Evolutionary conservation across 2,329 filamentous ascomycete species (phyloP).

Genomic region (Juglanconis juglandina): DNA sequence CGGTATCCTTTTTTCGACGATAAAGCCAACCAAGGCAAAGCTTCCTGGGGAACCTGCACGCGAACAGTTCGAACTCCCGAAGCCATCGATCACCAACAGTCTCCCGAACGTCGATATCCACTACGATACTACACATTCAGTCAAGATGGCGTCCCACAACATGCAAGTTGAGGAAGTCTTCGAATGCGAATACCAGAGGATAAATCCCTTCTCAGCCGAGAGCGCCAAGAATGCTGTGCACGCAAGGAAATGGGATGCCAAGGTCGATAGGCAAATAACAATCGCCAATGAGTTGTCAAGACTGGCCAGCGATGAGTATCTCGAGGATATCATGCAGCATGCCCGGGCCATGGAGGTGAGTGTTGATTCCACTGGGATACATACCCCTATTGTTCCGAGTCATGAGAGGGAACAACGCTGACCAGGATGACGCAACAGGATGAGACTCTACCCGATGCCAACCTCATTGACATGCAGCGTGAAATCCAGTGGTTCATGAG

Average conservation of each 20-base stretch:
- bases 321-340: slow-evolving; percentile 90
- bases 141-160: slow-evolving; percentile 30
- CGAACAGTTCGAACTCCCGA: slow-evolving; percentile 2
- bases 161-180: slow-evolving; percentile 28
- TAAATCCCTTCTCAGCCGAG: slow-evolving; percentile 18
- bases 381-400: neutral
- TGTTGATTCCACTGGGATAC: slow-evolving; percentile 22
- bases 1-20: slow-evolving; percentile 14
- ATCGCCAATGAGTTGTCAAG: slow-evolving; percentile 87
- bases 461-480: slow-evolving; percentile 97
- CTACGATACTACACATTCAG: slow-evolving; percentile 22
- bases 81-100: slow-evolving; percentile 8
- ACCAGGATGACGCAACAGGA: slow-evolving; percentile 39
- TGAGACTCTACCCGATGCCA: slow-evolving; percentile 90
- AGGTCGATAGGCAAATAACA: slow-evolving; percentile 71
- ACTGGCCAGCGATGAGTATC: slow-evolving; percentile 81
- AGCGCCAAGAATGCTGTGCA: slow-evolving; percentile 17
- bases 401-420: neutral
- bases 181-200: slow-evolving; percentile 15
- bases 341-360: slow-evolving; percentile 90
- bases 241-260: slow-evolving; percentile 19
- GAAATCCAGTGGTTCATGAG: slow-evolving; percentile 99
- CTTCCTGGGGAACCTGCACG: slow-evolving; percentile 49
- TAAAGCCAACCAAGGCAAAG: slow-evolving; percentile 31
- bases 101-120: slow-evolving; percentile 21